These are phyloP conservation scores for Tolypocladium album DNA, from an alignment of 2,329 filamentous ascomycete species.

Conservation along the genomic window DNA sequence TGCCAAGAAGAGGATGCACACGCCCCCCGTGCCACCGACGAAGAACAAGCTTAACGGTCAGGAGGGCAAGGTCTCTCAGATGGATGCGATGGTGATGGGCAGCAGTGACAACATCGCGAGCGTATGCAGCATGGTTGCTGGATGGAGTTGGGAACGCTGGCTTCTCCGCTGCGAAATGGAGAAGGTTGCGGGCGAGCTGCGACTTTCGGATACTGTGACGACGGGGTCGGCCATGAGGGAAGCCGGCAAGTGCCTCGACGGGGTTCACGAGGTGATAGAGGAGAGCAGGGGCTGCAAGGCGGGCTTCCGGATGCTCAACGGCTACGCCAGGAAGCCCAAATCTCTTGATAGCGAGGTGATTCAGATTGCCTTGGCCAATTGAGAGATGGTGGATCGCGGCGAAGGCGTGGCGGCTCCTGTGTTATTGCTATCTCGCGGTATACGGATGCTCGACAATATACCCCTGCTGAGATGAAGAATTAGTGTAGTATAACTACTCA, in stretches of 20 bases:
- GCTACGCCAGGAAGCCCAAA: slow-evolving; percentile 52
- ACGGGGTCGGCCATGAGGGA: slow-evolving; percentile 39
- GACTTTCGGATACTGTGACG: slow-evolving; percentile 41
- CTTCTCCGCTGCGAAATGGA: slow-evolving; percentile 79
- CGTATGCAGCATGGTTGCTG: slow-evolving; percentile 71
- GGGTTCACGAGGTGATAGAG: slow-evolving; percentile 50
- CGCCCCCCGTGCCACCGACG: slow-evolving; percentile 17
- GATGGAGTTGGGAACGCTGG: slow-evolving; percentile 96
- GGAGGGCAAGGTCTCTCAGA: slow-evolving; percentile 34
- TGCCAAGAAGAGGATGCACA: slow-evolving; percentile 21
- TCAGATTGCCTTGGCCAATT: slow-evolving; percentile 21
- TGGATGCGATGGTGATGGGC: slow-evolving; percentile 54
- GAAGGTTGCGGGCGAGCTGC: slow-evolving; percentile 57
- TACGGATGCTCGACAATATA: too few species aligned
- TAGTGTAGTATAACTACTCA: neutral
- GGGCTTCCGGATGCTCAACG: slow-evolving; percentile 50
- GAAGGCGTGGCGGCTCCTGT: slow-evolving; percentile 11
- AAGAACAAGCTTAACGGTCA: slow-evolving; percentile 26
- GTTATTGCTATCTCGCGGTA: slow-evolving; percentile 1
- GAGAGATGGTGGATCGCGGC: slow-evolving; percentile 4
- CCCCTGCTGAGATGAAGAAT: neutral
- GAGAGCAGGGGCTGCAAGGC: slow-evolving; percentile 50
- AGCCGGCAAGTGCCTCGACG: slow-evolving; percentile 49
- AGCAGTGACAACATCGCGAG: slow-evolving; percentile 62
- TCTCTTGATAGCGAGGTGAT: slow-evolving; percentile 24